Percentiles rank a stretch among this genome's conserved stretches.
These are phyloP conservation scores for Lepraria neglecta DNA, from an alignment of 495 filamentous ascomycete genomes.

Conservation along the genomic window DNA sequence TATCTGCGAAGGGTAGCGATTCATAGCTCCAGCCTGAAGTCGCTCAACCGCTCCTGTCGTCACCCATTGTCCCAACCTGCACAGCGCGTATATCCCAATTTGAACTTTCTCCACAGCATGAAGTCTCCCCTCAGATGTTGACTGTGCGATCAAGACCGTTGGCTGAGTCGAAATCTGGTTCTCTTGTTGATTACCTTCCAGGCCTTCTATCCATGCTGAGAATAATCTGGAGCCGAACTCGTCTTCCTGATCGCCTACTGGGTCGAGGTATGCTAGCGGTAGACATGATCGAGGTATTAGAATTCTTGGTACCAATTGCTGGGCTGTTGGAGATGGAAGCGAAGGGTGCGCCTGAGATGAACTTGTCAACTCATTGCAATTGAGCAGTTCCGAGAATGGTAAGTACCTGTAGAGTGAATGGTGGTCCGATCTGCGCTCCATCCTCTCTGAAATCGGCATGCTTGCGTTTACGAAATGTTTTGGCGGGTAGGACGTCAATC, in stretches of 20 bases:
- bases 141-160: slow-evolving; percentile 58
- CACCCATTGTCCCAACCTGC: slow-evolving; percentile 61
- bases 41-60: slow-evolving; percentile 40
- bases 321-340: slow-evolving; percentile 1
- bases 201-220: slow-evolving; percentile 16
- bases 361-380: neutral
- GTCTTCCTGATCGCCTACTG: neutral
- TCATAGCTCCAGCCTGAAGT: slow-evolving; percentile 6
- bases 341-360: slow-evolving; percentile 10
- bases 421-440: neutral
- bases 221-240: slow-evolving; percentile 17
- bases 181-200: slow-evolving; percentile 13
- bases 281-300: slow-evolving; percentile 22
- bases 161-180: slow-evolving; percentile 4
- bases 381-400: neutral
- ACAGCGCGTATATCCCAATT: slow-evolving; percentile 60
- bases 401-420: slow-evolving; percentile 24
- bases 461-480: slow-evolving; percentile 25
- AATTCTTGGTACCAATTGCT: slow-evolving; percentile 19
- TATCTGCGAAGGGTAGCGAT: neutral
- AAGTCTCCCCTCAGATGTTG: slow-evolving; percentile 50
- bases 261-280: slow-evolving; percentile 25
- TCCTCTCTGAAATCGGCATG: slow-evolving; percentile 5
- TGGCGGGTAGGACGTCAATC: neutral
- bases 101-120: slow-evolving; percentile 71